Evolutionary conservation across 2,329 filamentous ascomycete genomes (phyloP), one percentile per base, ranked within the genome.

Genomic region (Pyrenochaeta sp.): DNA sequence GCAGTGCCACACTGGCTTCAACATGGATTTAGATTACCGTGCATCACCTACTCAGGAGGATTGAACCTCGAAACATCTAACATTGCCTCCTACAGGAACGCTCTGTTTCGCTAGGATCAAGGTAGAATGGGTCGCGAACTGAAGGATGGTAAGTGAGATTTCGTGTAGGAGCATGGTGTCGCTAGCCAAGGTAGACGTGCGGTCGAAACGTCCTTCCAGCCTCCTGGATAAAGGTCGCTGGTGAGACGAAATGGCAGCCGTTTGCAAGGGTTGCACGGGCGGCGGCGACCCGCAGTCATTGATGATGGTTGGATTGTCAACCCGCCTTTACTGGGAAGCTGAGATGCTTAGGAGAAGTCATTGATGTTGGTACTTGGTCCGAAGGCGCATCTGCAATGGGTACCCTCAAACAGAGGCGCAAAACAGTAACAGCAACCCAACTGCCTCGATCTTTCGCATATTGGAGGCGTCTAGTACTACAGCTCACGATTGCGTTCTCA

Each of bases 181-280:
- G 40, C 50, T 50, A 48, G 22, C 36, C 28, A 19, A 45, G 37
- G 54, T 28, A 42, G 54, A 47, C 39, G 46, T 48, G 30, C 43
- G 25, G 44, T 55, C 52, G 57, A 67, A 65, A 67, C 63, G 39
- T 53, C 19, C 37, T 42, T 60, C 67, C 65, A 59, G 54, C 57
- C 43, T 58, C 58, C 59, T 64, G 64, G 62, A 58, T 61, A 56
- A 53, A 59, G 40, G 52, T 57, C 24, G 45, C 40, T 49, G 51
- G 52, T 65, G 58, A 58, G 56, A 64, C 57, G 51, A 45, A 47
- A 54, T 64, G 58, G 52, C 46, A 56, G 54, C 58, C 60, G 50
- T 59, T 45, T 34, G 56, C 66, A 56, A 56, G 66, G 65, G 61
- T 66, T 57, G 66, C 69, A 68, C 64, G 56, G 69, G 51, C 60